Base-by-base conservation (phyloP, 257 asterid genomes). In the Przewalskia tangutica region DNA sequence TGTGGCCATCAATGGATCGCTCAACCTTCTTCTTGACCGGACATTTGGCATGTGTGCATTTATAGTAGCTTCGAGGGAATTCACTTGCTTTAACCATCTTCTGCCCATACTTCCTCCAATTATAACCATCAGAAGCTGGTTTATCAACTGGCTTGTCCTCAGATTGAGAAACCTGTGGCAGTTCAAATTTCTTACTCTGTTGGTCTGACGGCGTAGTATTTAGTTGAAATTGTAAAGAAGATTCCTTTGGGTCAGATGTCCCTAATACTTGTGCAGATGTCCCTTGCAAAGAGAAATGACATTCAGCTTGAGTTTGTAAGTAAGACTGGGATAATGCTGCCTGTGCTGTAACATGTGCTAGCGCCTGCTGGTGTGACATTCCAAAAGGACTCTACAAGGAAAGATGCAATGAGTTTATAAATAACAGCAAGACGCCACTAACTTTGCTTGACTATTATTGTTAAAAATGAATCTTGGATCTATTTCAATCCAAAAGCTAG, bases 41-140 rank as follows among this genome's bases (percentile, higher is more conserved):
- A 81, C 99, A 95, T 80, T 86, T 86, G 17, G 79, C 65, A 81
- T 91, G 86, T 4, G 98, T 91, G 50, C 99, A 95, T 82, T 90
- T 95, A 71, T 95, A 95, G 90, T 95, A 95, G 89, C 99, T 95
- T 68, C 99, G 88, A 9, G 98, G 99, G 86, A 92, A 89, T 81
- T 95, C 99, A 38, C 96, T 93, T 10, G 92, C 89, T 89, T 95
- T 95, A 66, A 95, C 99, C 73, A 88, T 88, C 84, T 95, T 95
- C 89, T 95, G 99, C 54, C 99, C 99, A 70, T 95, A 95, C 84
- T 95, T 95, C 84, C 99, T 93, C 99, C 99, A 95, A 93, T 95
- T 95, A 79, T 95, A 95, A 81, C 99, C 99, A 62, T 95, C 99
- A 81, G 85, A 86, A 68, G 88, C 93, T 0, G 97, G 98, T 81